Percentiles rank a stretch among this genome's conserved stretches.
Evolutionary conservation across 768 basidiomycete species (phyloP).

Genomic region (Calocybe cyanea): DNA sequence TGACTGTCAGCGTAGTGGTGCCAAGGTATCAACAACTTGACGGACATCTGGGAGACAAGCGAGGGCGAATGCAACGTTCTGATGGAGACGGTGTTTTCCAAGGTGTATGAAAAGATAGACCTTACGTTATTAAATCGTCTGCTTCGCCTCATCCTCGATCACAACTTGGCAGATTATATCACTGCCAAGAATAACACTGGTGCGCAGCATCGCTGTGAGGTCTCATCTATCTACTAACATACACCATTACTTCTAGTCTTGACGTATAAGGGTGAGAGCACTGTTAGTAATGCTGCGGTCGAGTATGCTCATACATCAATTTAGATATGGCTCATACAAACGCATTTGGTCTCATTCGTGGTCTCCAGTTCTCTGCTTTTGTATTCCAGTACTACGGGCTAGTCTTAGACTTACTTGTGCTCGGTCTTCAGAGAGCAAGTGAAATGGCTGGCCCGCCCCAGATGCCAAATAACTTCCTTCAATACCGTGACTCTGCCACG

Average conservation of each 20-base stretch:
- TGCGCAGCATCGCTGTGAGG: conserved; percentile 18
- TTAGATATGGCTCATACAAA: conserved; percentile 95
- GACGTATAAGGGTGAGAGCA: conserved; percentile 72
- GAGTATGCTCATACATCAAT: not conserved
- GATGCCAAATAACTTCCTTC: conserved; percentile 97
- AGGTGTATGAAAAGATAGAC: conserved; percentile 99
- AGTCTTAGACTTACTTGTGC: conserved; percentile 90
- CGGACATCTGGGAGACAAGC: conserved; percentile 96
- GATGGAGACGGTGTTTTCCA: conserved; percentile 97
- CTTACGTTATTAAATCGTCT: conserved; percentile 93
- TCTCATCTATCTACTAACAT: not conserved
- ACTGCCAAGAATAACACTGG: conserved; percentile 98
- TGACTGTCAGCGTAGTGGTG: conserved; percentile 60
- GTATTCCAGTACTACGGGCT: conserved; percentile 99
- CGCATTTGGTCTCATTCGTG: conserved; percentile 94
- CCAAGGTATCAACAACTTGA: conserved; percentile 98
- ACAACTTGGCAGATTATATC: conserved; percentile 98
- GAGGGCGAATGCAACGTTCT: conserved; percentile 98
- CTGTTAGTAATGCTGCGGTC: no score
- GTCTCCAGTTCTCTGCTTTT: conserved; percentile 97
- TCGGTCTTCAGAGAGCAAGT: conserved; percentile 96
- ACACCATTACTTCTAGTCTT: conserved; percentile 39
- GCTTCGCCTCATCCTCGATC: conserved; percentile 93
- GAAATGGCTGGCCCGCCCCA: conserved; percentile 99
- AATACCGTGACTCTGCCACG: conserved; percentile 91